phyloP scores from a whole-genome alignment of 805 yeast species.

The Yarrowia hollandica region DNA sequence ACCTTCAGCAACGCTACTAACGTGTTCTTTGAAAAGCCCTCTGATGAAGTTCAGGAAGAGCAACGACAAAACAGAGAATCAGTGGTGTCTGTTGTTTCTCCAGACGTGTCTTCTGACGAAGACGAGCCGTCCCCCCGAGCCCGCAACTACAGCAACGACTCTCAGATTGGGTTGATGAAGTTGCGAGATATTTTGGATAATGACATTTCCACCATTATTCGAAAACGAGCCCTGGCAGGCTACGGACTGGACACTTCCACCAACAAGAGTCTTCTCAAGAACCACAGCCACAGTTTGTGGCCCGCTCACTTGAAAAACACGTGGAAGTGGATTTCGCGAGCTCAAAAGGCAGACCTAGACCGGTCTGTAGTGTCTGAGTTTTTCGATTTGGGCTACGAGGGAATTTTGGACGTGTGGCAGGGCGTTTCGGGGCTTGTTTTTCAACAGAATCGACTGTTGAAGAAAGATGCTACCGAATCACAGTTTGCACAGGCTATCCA shows the following conservation, averaged over 20 bases:
- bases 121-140: conserved; percentile 3
- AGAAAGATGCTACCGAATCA: conserved; percentile 27
- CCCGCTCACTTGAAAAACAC: conserved; percentile 55
- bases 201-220: conserved; percentile 73
- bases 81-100: not conserved
- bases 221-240: conserved; percentile 68
- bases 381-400: conserved; percentile 81
- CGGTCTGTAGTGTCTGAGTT: conserved; percentile 68
- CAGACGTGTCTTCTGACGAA: conserved; percentile 7
- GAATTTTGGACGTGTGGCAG: conserved; percentile 88
- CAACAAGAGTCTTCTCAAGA: conserved; percentile 53
- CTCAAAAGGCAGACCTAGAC: conserved; percentile 61
- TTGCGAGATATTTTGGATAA: conserved; percentile 34
- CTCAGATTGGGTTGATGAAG: conserved; percentile 20
- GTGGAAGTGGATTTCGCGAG: conserved; percentile 88
- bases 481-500: conserved; percentile 27
- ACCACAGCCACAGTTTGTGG: conserved; percentile 41
- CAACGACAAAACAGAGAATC: not conserved
- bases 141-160: conserved; percentile 16
- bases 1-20: conserved; percentile 34
- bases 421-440: conserved; percentile 41
- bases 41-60: not conserved
- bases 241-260: conserved; percentile 68
- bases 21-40: conserved; percentile 16
- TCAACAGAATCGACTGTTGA: conserved; percentile 31